Percentiles rank a stretch among this genome's conserved stretches.
Conservation (phyloP, 306 rosid species). For the Canavalia gladiata region DNA sequence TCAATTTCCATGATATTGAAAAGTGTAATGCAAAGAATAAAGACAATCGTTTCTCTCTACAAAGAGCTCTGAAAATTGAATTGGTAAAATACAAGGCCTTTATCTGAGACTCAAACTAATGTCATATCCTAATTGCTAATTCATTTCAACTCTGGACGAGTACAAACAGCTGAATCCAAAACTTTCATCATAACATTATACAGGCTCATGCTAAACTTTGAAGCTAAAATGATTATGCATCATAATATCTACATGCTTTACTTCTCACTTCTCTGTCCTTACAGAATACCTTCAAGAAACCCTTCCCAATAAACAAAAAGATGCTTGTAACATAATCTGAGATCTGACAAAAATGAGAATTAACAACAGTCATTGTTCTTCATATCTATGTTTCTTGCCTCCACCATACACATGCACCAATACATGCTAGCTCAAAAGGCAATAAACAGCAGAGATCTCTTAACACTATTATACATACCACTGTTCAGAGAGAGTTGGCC, state of each 20-base stretch:
- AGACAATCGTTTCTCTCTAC: neutral
- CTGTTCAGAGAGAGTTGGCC: slow-evolving; percentile 96
- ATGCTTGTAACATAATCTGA: slow-evolving; percentile 3
- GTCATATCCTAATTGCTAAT: neutral
- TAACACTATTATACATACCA: slow-evolving; percentile 61
- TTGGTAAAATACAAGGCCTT: neutral
- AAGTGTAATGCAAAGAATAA: neutral
- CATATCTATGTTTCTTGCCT: neutral
- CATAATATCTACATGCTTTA: neutral
- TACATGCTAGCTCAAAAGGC: slow-evolving; percentile 23
- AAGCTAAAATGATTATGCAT: neutral
- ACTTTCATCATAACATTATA: slow-evolving; percentile 2
- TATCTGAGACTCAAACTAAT: neutral
- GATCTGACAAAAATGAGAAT: neutral
- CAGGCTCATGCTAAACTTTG: neutral
- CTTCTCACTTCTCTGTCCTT: neutral
- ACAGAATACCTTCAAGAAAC: neutral
- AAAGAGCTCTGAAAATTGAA: neutral
- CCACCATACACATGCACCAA: slow-evolving; percentile 24
- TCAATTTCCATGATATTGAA: neutral
- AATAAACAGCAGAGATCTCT: slow-evolving; percentile 14
- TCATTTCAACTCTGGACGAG: slow-evolving; percentile 14
- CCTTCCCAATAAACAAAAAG: slow-evolving; percentile 16
- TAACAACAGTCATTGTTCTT: neutral
- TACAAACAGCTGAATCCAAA: slow-evolving; percentile 18